Conservation (phyloP, 179 eudicot genomes). For the Carnegiea gigantea region DNA sequence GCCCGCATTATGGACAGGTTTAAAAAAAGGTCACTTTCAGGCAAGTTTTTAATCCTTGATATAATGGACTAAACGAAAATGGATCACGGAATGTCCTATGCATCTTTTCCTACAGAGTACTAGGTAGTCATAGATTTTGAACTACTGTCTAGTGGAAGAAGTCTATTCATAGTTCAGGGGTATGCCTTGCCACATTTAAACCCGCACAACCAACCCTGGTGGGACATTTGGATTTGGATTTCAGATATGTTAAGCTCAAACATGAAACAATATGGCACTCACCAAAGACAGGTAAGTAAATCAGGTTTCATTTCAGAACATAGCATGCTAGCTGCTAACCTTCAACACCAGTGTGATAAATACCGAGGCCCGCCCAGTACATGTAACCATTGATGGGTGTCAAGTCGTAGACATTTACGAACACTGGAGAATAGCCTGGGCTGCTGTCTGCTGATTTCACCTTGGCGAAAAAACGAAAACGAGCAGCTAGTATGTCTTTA, state of each 20-base stretch:
- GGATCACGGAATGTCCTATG: no score
- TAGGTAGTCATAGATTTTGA: no score
- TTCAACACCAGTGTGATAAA: slow-evolving; percentile 66
- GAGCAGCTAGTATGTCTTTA: slow-evolving; percentile 36
- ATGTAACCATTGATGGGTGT: slow-evolving; percentile 59
- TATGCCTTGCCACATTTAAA: no score
- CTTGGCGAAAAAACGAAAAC: slow-evolving; percentile 50
- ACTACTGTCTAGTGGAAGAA: no score
- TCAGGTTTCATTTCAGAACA: background rate
- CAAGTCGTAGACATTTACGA: slow-evolving; percentile 69
- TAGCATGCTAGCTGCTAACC: slow-evolving; percentile 32
- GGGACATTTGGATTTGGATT: background rate
- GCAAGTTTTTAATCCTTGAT: no score
- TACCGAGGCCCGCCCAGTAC: slow-evolving; percentile 74
- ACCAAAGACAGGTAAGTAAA: background rate
- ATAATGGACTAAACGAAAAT: no score
- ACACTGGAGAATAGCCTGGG: slow-evolving; percentile 47
- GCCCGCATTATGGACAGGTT: no score
- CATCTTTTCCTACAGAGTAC: no score
- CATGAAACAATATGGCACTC: background rate
- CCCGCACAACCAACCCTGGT: no score
- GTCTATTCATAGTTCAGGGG: no score
- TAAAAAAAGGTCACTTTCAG: no score
- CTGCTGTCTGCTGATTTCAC: slow-evolving; percentile 42
- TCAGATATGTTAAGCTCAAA: background rate